These are phyloP conservation scores for Kodamaea ohmeri DNA, from an alignment of 1,139 yeast genomes.

Conservation along the genomic window DNA sequence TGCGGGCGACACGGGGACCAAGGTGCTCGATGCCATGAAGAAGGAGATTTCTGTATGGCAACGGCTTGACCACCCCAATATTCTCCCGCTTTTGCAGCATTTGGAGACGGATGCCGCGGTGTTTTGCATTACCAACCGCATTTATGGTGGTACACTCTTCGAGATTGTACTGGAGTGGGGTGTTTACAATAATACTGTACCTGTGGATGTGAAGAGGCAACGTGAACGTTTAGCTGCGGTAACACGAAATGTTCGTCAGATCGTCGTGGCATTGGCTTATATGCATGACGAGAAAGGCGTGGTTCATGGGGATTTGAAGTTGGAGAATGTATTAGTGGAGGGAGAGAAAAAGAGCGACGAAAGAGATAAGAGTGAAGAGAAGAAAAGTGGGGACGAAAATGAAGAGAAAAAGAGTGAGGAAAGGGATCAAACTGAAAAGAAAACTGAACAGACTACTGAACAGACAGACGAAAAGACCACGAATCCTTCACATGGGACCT, in stretches of 20 bases:
- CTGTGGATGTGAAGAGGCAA: conserved; percentile 26
- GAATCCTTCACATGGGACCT: background rate
- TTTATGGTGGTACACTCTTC: conserved; percentile 80
- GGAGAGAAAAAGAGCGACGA: background rate
- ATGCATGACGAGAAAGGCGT: conserved; percentile 66
- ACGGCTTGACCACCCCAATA: conserved; percentile 58
- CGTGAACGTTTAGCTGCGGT: conserved; percentile 23
- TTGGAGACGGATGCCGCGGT: conserved; percentile 61
- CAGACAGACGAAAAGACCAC: background rate
- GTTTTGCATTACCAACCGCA: conserved; percentile 69
- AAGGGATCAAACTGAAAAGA: background rate
- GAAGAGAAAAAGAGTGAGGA: background rate
- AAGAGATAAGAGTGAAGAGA: background rate
- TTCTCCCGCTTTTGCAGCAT: conserved; percentile 60
- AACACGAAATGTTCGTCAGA: conserved; percentile 45
- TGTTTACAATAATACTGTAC: conserved; percentile 28
- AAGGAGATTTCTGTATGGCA: conserved; percentile 79
- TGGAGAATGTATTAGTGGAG: conserved; percentile 77
- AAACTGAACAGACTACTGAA: background rate
- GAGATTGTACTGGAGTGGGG: conserved; percentile 76
- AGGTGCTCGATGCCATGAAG: conserved; percentile 51
- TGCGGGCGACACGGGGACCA: conserved; percentile 11
- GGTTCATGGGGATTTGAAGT: conserved; percentile 86
- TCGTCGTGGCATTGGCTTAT: conserved; percentile 61
- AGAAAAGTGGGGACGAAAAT: background rate